Conservation (phyloP, 2,329 filamentous ascomycete genomes). For the Fusarium albidum region DNA sequence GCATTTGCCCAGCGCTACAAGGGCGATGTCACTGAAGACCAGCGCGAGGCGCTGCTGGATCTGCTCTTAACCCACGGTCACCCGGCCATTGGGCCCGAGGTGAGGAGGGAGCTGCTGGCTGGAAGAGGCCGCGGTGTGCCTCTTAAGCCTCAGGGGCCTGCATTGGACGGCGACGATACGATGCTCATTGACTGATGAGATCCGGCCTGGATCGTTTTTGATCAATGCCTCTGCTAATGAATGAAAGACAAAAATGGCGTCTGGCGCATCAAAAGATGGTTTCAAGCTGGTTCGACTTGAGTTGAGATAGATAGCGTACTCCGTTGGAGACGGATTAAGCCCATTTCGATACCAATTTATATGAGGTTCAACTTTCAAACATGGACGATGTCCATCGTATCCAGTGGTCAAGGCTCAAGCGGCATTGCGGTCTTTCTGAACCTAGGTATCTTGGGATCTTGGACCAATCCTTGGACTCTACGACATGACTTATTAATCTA, state of each 20-base stretch:
- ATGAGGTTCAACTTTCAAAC: constrained; percentile 12
- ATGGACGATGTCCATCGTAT: no score
- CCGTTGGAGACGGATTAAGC: constrained; percentile 24
- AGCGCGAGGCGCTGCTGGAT: constrained; percentile 89
- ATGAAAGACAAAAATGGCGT: constrained; percentile 36
- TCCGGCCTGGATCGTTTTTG: neutral
- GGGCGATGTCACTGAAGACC: constrained; percentile 95
- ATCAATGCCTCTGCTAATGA: constrained; percentile 34
- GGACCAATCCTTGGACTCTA: no score
- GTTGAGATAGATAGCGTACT: constrained; percentile 33
- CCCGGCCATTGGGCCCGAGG: constrained; percentile 87
- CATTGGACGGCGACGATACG: constrained; percentile 83
- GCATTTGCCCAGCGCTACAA: constrained; percentile 94
- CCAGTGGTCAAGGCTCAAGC: neutral
- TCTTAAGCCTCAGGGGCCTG: constrained; percentile 63
- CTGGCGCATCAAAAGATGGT: constrained; percentile 36
- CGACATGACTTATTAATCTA: no score
- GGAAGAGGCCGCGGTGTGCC: constrained; percentile 83
- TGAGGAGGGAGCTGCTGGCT: constrained; percentile 85
- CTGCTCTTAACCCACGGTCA: constrained; percentile 86
- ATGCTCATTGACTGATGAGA: constrained; percentile 74
- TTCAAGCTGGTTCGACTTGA: constrained; percentile 35
- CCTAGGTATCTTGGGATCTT: no score
- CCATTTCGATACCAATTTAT: constrained; percentile 38
- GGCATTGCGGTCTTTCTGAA: no score